Base-by-base conservation (phyloP, 1,139 yeast species). In the Pneumocystis wakefieldiae region DNA sequence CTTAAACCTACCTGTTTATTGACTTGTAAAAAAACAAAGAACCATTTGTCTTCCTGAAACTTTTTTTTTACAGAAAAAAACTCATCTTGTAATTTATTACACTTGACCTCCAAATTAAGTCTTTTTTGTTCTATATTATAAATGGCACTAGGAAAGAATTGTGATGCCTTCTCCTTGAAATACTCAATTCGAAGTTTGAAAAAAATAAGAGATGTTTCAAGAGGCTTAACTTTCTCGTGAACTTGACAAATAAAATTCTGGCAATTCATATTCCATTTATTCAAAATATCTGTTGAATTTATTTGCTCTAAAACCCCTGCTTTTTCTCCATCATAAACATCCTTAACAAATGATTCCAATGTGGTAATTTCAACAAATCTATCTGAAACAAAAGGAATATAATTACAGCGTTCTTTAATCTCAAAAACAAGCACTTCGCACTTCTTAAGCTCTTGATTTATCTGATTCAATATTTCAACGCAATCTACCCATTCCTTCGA, bases 41-140 rank as follows among this genome's bases (percentile, higher is more conserved):
- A 36, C 67, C 67, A 66, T 32, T 66, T 48, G 3, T 65, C 64
- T 42, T 66, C 67, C 15, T 66, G 67, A 48, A 65, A 59, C 55
- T 59, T 60, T 17, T 29, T 35, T 36, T 35, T 28, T 29, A 65
- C 32, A 10, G 17, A 19, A 15, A 58, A 58, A 8, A 63, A 37
- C 19, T 62, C 61, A 2, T 62, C 32, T 7, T 63, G 59, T 15
- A 66, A 57, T 28, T 59, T 61, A 12, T 57, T 58, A 65, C 66
- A 66, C 28, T 19, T 35, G 7, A 39, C 57, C 5, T 42, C 59
- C 5, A 66, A 35, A 36, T 39, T 39, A 19, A 38, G 61, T 19
- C 58, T 61, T 14, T 61, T 57, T 8, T 29, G 55, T n/a, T 32
- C 24, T 29, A 66, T 38, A 28, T 63, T 64, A 12, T 39, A 19